Conservation (phyloP, 1,284 basidiomycete species). For the Cutaneotrichosporon sp. region DNA sequence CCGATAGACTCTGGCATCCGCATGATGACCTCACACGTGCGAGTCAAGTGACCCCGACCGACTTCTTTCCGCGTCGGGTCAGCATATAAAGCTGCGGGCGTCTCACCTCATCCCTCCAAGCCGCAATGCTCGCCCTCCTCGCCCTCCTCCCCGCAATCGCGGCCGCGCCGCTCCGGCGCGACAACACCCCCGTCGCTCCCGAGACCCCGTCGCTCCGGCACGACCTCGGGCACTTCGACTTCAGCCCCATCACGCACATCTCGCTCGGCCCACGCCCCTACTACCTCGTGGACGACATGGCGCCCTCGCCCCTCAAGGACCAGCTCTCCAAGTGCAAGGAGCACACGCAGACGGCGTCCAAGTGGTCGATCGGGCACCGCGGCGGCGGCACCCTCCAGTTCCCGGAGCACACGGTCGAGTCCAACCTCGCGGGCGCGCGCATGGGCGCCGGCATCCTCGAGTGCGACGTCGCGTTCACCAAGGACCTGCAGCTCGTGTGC, state of each 20-base stretch:
- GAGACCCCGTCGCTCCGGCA: neutral
- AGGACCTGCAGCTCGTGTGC: conserved; percentile 28
- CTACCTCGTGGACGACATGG: conserved; percentile 29
- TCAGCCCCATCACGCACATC: conserved; percentile 20
- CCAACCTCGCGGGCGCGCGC: conserved; percentile 23
- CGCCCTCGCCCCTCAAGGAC: conserved; percentile 21
- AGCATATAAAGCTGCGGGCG: no score
- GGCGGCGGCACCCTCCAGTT: conserved; percentile 29
- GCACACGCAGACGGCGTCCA: conserved; percentile 1
- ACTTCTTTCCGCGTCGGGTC: no score
- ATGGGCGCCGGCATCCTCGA: conserved; percentile 32
- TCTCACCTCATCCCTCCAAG: no score
- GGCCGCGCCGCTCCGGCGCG: no score
- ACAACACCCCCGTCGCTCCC: no score
- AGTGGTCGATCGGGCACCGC: conserved; percentile 24
- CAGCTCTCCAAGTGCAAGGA: conserved; percentile 22
- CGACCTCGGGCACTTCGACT: conserved; percentile 4
- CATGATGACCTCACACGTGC: no score
- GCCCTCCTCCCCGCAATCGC: no score
- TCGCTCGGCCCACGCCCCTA: conserved; percentile 26
- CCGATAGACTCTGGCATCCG: no score
- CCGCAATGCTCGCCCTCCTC: no score
- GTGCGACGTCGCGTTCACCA: conserved; percentile 29
- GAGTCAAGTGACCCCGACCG: no score
- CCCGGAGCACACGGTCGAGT: conserved; percentile 28